phyloP scores from a whole-genome alignment of 31 red algal genomes.

The Endocladia muricata region DNA sequence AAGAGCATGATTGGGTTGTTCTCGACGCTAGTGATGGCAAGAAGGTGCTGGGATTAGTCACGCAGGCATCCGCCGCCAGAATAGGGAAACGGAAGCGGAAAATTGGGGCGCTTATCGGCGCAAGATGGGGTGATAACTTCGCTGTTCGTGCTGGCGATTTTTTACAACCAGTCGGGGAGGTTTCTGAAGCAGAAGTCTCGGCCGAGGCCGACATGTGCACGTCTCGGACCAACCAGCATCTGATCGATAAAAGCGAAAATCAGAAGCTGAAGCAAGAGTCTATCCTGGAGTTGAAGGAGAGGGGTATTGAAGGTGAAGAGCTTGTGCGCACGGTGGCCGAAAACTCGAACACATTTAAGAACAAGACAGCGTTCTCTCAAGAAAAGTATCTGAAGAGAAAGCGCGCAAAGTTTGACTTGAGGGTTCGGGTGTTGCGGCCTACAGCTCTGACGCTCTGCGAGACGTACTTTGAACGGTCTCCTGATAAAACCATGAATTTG shows the following conservation, averaged over 20 bases:
- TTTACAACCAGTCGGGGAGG: slow-evolving; percentile 29
- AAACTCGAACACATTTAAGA: slow-evolving; percentile 28
- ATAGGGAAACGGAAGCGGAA: slow-evolving; percentile 62
- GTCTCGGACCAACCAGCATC: slow-evolving; percentile 27
- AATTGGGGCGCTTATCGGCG: slow-evolving; percentile 31
- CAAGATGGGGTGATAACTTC: slow-evolving; percentile 49
- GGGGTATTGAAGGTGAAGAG: slow-evolving; percentile 38
- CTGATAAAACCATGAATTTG: slow-evolving; percentile 53
- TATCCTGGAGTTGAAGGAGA: slow-evolving; percentile 38
- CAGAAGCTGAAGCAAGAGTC: slow-evolving; percentile 32
- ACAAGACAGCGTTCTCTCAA: slow-evolving; percentile 43
- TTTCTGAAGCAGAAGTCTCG: not conserved
- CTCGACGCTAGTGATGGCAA: slow-evolving; percentile 40
- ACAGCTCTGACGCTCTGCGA: slow-evolving; percentile 50
- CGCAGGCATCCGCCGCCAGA: slow-evolving; percentile 17
- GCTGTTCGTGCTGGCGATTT: slow-evolving; percentile 17
- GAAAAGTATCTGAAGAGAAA: slow-evolving; percentile 57
- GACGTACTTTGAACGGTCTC: slow-evolving; percentile 57
- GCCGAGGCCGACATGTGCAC: slow-evolving; percentile 41
- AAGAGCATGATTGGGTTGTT: slow-evolving; percentile 51
- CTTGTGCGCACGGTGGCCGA: slow-evolving; percentile 41
- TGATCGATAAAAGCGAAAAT: slow-evolving; percentile 41
- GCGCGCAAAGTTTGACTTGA: slow-evolving; percentile 43
- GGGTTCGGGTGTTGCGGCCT: slow-evolving; percentile 36
- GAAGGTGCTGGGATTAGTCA: slow-evolving; percentile 39